Evolutionary conservation across 2,329 filamentous ascomycete species (phyloP).

Genomic region (Pseudogymnoascus sp.): DNA sequence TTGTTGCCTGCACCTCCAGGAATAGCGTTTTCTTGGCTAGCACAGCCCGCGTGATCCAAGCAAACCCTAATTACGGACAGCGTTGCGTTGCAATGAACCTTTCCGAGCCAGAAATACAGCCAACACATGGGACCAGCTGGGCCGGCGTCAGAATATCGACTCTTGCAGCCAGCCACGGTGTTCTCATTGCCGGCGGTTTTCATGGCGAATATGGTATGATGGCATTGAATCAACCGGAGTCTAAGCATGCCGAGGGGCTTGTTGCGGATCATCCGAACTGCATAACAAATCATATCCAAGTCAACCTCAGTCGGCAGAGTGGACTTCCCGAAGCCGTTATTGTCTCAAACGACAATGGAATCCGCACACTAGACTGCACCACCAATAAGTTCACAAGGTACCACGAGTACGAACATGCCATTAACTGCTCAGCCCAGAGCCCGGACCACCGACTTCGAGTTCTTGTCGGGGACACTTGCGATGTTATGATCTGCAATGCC

Average conservation of each 20-base stretch:
- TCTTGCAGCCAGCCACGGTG: constrained; percentile 27
- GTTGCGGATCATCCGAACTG: constrained; percentile 45
- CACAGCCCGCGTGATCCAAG: constrained; percentile 41
- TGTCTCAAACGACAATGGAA: constrained; percentile 53
- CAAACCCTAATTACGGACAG: constrained; percentile 37
- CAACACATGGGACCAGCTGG: constrained; percentile 15
- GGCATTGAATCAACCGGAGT: constrained; percentile 26
- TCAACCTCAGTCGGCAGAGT: constrained; percentile 47
- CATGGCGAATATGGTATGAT: constrained; percentile 33
- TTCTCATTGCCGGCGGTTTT: constrained; percentile 34
- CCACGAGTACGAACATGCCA: constrained; percentile 50
- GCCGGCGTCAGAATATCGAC: constrained; percentile 28
- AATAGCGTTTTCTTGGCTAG: constrained; percentile 52
- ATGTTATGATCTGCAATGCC: constrained; percentile 61
- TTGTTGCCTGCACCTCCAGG: constrained; percentile 50
- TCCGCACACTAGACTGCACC: constrained; percentile 51
- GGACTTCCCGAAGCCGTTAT: constrained; percentile 50
- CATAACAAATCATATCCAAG: constrained; percentile 59
- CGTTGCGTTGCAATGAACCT: constrained; percentile 23
- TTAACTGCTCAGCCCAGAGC: constrained; percentile 68
- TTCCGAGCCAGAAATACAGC: constrained; percentile 22
- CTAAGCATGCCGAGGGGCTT: constrained; percentile 30
- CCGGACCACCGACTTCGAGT: constrained; percentile 65
- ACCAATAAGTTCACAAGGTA: constrained; percentile 52
- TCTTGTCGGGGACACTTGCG: constrained; percentile 62